These are phyloP conservation scores for Starmera pachycereana DNA, from an alignment of 805 yeast genomes.

Conservation along the genomic window DNA sequence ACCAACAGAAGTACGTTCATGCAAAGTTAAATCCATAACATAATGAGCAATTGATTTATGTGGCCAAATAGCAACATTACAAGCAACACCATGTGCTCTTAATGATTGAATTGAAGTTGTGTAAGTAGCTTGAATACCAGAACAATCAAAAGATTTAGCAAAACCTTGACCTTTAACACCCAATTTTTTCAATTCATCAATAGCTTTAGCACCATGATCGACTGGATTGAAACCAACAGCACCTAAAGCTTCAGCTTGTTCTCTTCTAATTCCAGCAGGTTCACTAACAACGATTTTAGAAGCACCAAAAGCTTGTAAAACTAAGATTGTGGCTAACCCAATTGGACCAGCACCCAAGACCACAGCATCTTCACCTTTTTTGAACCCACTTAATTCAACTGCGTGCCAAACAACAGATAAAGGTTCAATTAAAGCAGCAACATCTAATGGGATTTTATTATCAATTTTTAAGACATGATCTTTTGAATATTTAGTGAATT, in stretches of 20 bases:
- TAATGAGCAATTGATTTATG: slow-evolving; percentile 31
- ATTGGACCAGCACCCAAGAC: slow-evolving; percentile 62
- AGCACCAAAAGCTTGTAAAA: slow-evolving; percentile 37
- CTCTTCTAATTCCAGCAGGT: slow-evolving; percentile 50
- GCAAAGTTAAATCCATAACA: slow-evolving; percentile 34
- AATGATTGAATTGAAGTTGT: slow-evolving; percentile 29
- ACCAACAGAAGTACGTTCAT: slow-evolving; percentile 34
- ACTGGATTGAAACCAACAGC: slow-evolving; percentile 35
- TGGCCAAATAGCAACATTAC: slow-evolving; percentile 41
- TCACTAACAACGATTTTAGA: slow-evolving; percentile 47
- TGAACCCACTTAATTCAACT: slow-evolving; percentile 31
- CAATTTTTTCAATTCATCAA: slow-evolving; percentile 22
- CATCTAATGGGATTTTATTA: slow-evolving; percentile 34
- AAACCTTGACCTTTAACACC: slow-evolving; percentile 35
- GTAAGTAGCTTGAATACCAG: slow-evolving; percentile 38
- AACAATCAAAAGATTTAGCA: slow-evolving; percentile 42
- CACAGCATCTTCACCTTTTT: slow-evolving; percentile 34
- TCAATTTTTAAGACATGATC: slow-evolving; percentile 31
- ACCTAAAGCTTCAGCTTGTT: slow-evolving; percentile 40
- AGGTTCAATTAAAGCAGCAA: slow-evolving; percentile 50
- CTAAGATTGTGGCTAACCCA: slow-evolving; percentile 46
- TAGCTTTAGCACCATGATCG: slow-evolving; percentile 21
- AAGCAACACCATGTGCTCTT: slow-evolving; percentile 32
- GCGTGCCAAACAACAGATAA: slow-evolving; percentile 54
- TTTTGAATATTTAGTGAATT: slow-evolving; percentile 29